Evolutionary conservation across 2,329 filamentous ascomycete species (phyloP), one percentile per base, ranked within the genome.

Genomic region (Dactylellina parvicollis): DNA sequence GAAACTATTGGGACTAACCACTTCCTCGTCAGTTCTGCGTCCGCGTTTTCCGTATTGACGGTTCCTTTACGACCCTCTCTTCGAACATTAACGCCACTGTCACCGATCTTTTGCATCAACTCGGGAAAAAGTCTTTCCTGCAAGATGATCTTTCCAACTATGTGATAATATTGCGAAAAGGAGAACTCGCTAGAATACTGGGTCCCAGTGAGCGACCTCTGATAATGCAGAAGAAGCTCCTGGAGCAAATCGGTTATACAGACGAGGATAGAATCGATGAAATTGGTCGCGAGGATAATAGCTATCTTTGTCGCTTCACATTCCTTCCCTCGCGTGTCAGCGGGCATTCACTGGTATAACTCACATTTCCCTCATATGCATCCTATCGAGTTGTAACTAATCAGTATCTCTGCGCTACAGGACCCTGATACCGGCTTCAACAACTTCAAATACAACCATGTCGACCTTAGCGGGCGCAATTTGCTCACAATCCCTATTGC

Each of bases 211-310:
- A 99, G 81, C 87, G 92, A 46, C 95, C 95, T 0, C 85, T 98
- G 34, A 85, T 95, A 22, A 92, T 99, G 78, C 95, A 99, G 80
- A 98, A 97, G 81, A 86, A 89, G 50, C 85, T 99, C 16, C 83
- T 99, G 16, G 90, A 96, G 80, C 92, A 97, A 81, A 90, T 94
- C 59, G 95, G 95, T 8, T 99, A 98, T 79, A 89, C 91, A 66
- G 88, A 92, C 30, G 87, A 87, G 64, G 95, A 99, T 80, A 88
- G 88, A 38, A 88, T 99, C 47, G 94, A 97, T 80, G 95, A 98
- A 75, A 87, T 99, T 57, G 95, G 95, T 26, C 88, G 95, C 66
- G 95, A 99, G 81, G 95, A 99, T 83, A 96, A 98, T 80, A 96
- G 93, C 79, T 99, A 98, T 78, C 86, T 99, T 10, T 96, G 93